Base-by-base conservation (phyloP, 176 grass and related monocot species). In the Oryza glumipatula region DNA sequence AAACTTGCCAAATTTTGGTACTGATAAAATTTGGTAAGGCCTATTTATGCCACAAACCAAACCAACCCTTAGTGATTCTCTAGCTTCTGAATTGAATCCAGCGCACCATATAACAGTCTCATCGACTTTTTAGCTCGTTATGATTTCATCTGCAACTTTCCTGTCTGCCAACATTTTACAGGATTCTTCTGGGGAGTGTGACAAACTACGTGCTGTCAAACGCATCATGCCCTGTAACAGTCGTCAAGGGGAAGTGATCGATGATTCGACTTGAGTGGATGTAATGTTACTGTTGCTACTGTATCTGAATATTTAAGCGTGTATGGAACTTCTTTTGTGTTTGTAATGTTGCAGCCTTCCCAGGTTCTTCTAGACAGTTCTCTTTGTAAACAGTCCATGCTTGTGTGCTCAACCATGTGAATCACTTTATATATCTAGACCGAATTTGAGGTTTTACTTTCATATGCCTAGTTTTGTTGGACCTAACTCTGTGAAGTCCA, bases 161-260 rank as follows among this genome's bases (percentile, higher is more conserved):
- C 82, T 88, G 44, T 39, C 21, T 51, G 43, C 7, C 2, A 4
- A 73, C 67, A 48, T 72, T 6, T 17, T 82, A 73, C 88, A 98
- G 95, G 85, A 92, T 98, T 80, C 76, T 93, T 33, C 76, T 98
- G 46, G 95, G 95, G 45, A 98, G 95, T 10, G 95, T 95, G 85
- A 89, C 95, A 26, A 93, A 91, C 88, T 98, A 89, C 83, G 92
- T 98, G 44, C 73, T 95, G 65, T 75, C 88, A 76, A 82, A 91
- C 77, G 95, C 93, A 43, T 74, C 87, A 35, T 98, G 95, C 87
- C 91, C 95, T 9, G 92, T 95, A 80, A 95, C 95, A 17, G 88
- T 95, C 48, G 67, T 98, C 52, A 98, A 98, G 79, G 88, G 83
- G 17, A 84, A 86, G 23, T 75, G 80, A 30, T 9, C 56, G 22